Base-by-base conservation (phyloP, 1,284 basidiomycete species). In the Ganoderma meredithae region DNA sequence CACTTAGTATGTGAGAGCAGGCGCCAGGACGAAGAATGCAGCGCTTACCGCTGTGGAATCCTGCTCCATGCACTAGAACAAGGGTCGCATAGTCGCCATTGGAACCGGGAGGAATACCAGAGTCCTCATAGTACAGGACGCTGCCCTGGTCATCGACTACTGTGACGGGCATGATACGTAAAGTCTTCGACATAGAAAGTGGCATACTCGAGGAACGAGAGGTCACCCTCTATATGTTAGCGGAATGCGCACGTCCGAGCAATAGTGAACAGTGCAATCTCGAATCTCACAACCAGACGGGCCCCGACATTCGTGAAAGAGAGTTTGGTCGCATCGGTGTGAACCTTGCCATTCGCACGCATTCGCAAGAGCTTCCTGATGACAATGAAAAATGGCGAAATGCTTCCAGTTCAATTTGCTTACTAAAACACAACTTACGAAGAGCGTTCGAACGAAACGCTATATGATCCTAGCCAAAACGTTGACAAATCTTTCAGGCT, bases 11-110 rank as follows among this genome's bases (percentile, higher is more conserved):
- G 49, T 47, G 22, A 39, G 36, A 33, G 17, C 6, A 22, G 13
- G 53, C 25, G 52, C 15, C 33, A 36, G 17, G 33, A 39, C 27
- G 36, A 36, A 41, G 0, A 17, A 13, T 13, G 41, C 19, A 25
- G 27, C 15, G 61, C 76, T 61, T 33, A 77, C 77, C 74, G 12
- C 72, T 60, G 44, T 75, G 73, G 55, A 78, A 75, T 13, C 70
- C 67, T 3, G 75, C 67, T 8, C 77, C 75, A 53, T 78, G 76
- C 7, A 77, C 68, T 22, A 75, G 62, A 19, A 78, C 73, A 10
- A 77, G 52, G 0, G 76, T 76, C n/a, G 62, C 68, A 44, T 77
- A 77, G 43, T 68, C 62, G 7, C 19, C 33, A 17, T 58, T 31
- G 7, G 17, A 36, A 58, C 10, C 31, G 33, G 55, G 55, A 58